phyloP scores from a whole-genome alignment of 2,329 filamentous ascomycete genomes.

The Curvularia sp. region DNA sequence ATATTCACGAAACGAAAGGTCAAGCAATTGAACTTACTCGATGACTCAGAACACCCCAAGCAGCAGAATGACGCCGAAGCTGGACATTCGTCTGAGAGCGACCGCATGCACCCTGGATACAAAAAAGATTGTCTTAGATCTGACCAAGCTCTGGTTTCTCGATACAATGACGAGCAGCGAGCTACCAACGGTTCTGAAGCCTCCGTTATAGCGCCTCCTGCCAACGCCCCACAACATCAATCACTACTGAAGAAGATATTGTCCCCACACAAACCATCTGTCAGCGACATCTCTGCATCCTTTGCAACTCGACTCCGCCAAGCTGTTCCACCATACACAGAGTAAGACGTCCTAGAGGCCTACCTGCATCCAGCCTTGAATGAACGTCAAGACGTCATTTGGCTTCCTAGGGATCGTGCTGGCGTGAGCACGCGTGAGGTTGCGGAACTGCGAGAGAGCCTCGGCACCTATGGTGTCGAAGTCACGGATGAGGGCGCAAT shows the following conservation, averaged over 20 bases:
- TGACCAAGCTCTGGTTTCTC: constrained; percentile 7
- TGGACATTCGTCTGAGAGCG: constrained; percentile 30
- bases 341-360: constrained; percentile 24
- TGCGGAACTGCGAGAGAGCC: constrained; percentile 45
- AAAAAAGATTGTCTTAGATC: neutral
- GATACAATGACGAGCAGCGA: constrained; percentile 7
- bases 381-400: constrained; percentile 21
- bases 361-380: constrained; percentile 24
- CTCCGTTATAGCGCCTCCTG: constrained; percentile 9
- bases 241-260: constrained; percentile 16
- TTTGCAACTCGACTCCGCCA: constrained; percentile 17
- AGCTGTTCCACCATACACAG: constrained; percentile 16
- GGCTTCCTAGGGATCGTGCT: constrained; percentile 45
- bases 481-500: constrained; percentile 56
- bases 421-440: constrained; percentile 55
- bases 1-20: constrained; percentile 46
- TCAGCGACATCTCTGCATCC: constrained; percentile 18
- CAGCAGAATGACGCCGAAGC: constrained; percentile 22
- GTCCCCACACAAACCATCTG: constrained; percentile 15
- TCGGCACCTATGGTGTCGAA: constrained; percentile 43
- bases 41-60: constrained; percentile 38
- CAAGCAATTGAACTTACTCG: constrained; percentile 35
- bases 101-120: constrained; percentile 2
- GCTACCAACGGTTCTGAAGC: neutral
- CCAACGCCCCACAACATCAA: constrained; percentile 1